Percentiles rank a stretch among this genome's conserved stretches.
Evolutionary conservation across 441 rosid species (phyloP).

Genomic region (Daphne laureola): DNA sequence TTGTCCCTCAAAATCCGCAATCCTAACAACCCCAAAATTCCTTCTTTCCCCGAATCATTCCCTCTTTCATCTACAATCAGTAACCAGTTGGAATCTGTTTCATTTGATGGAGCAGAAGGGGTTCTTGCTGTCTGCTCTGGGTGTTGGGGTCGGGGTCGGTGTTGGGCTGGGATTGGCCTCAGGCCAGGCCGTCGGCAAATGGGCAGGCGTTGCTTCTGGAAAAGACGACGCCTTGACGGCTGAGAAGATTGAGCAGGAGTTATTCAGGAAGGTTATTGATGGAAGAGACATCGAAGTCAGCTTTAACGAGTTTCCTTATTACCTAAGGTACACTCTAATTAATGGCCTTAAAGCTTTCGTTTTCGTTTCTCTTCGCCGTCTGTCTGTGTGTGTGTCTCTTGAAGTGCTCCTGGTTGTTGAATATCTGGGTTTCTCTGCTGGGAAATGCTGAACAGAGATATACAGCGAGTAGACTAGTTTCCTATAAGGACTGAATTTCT

Average conservation of each 20-base stretch:
- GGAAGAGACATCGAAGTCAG: constrained; percentile 52
- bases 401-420: not conserved
- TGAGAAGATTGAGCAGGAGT: constrained; percentile 70
- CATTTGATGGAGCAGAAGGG: constrained; percentile 66
- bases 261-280: constrained; percentile 54
- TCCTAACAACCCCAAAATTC: constrained; percentile 2
- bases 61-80: not conserved
- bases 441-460: too few species aligned
- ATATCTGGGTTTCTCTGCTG: too few species aligned
- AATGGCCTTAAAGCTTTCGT: not conserved
- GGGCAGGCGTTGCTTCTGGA: constrained; percentile 33
- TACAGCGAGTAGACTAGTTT: too few species aligned
- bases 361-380: not conserved
- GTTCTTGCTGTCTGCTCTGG: constrained; percentile 63
- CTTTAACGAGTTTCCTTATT: constrained; percentile 80
- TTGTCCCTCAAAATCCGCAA: constrained; percentile 6
- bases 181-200: constrained; percentile 54
- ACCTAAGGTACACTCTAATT: constrained; percentile 42
- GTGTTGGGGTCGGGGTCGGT: constrained; percentile 83
- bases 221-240: constrained; percentile 33
- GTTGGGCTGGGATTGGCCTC: constrained; percentile 85
- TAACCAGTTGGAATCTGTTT: not conserved
- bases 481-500: too few species aligned
- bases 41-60: not conserved
- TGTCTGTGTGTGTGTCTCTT: not conserved